These are phyloP conservation scores for Annulohypoxylon truncatum DNA, from an alignment of 2,329 filamentous ascomycete species.

Conservation along the genomic window DNA sequence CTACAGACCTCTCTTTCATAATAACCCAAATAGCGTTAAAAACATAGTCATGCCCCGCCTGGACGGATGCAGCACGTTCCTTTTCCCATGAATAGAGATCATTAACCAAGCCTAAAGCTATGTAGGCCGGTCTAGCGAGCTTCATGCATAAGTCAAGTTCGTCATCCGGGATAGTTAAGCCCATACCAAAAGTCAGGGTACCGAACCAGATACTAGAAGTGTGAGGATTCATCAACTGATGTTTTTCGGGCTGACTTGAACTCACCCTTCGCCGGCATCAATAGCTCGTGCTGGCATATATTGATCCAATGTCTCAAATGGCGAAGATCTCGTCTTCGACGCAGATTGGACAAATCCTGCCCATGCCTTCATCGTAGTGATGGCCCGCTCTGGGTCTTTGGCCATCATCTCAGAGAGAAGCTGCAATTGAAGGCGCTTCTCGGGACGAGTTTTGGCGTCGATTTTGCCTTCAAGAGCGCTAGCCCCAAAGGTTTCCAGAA, in stretches of 20 bases:
- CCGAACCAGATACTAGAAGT: slow-evolving; percentile 11
- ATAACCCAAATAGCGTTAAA: slow-evolving; percentile 14
- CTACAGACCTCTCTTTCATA: slow-evolving; percentile 6
- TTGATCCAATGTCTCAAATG: slow-evolving; percentile 3
- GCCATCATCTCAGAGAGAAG: slow-evolving; percentile 15
- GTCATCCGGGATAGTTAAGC: slow-evolving; percentile 5
- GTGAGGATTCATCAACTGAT: background rate
- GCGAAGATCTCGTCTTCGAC: background rate
- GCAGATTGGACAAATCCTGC: slow-evolving; percentile 8
- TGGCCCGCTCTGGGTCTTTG: slow-evolving; percentile 9
- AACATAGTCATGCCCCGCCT: slow-evolving; percentile 7
- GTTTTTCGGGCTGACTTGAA: background rate
- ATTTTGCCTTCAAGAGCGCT: slow-evolving; percentile 3
- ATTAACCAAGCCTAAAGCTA: slow-evolving; percentile 3
- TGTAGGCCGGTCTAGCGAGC: slow-evolving; percentile 9
- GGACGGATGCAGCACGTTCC: background rate
- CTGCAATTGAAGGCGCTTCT: background rate
- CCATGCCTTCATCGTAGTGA: slow-evolving; percentile 13
- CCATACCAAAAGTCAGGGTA: slow-evolving; percentile 6
- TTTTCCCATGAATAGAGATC: slow-evolving; percentile 11
- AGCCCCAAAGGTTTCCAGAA: slow-evolving; percentile 6
- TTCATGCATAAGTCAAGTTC: slow-evolving; percentile 11
- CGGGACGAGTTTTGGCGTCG: background rate
- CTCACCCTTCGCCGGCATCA: slow-evolving; percentile 7
- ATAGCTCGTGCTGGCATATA: slow-evolving; percentile 13